Conservation (phyloP, 768 basidiomycete species). For the Xerocomellus amylosporus region DNA sequence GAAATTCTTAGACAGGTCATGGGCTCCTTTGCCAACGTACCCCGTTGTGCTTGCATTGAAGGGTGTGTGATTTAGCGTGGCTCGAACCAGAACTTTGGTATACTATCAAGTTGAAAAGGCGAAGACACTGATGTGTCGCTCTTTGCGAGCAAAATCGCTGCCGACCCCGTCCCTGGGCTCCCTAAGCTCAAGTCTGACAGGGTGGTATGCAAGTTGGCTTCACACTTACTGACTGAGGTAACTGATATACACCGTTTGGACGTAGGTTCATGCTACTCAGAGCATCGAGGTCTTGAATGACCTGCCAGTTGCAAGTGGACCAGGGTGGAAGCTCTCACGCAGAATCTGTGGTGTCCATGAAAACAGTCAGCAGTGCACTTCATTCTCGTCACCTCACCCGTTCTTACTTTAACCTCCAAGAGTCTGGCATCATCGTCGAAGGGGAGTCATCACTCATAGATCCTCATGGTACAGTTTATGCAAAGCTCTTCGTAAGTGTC, state of each 20-base stretch:
- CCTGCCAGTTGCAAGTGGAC: conserved; percentile 71
- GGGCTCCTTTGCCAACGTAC: conserved; percentile 79
- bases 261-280: conserved; percentile 74
- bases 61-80: conserved; percentile 33
- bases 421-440: conserved; percentile 72
- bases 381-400: background rate
- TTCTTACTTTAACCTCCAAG: conserved; percentile 34
- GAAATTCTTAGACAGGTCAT: conserved; percentile 51
- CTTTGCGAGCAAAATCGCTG: conserved; percentile 51
- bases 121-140: conserved; percentile 63
- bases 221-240: background rate
- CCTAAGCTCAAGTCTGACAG: conserved; percentile 69
- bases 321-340: conserved; percentile 73
- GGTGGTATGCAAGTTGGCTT: conserved; percentile 44
- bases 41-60: conserved; percentile 78
- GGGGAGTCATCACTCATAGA: conserved; percentile 62
- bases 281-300: conserved; percentile 76
- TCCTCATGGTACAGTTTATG: conserved; percentile 55
- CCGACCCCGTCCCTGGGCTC: conserved; percentile 54
- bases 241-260: background rate
- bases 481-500: conserved; percentile 55
- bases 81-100: background rate
- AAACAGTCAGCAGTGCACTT: conserved; percentile 58
- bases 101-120: conserved; percentile 33
- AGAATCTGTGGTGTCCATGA: conserved; percentile 70